Evolutionary conservation across 208 protist genomes (phyloP).

Genomic region (Borovskyia barvae): DNA sequence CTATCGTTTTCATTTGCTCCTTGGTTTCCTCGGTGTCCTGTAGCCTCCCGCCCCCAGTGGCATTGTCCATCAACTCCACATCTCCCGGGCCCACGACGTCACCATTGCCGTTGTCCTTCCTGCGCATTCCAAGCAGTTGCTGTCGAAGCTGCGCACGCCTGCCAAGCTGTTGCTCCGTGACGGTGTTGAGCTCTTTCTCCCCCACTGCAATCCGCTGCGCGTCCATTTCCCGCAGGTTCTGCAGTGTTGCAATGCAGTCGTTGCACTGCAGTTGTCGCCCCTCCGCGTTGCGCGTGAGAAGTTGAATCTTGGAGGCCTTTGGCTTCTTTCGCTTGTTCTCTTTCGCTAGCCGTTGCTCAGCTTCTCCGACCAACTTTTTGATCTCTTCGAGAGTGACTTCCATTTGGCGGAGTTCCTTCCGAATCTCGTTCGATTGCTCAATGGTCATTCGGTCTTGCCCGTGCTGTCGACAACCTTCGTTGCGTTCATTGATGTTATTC

Average conservation of each 20-base stretch:
- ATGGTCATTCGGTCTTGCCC: constrained; percentile 62
- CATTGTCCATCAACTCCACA: constrained; percentile 42
- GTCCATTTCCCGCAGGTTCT: constrained; percentile 56
- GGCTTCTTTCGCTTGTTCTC: constrained; percentile 57
- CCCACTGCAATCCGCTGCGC: constrained; percentile 27
- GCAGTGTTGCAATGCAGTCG: constrained; percentile 44
- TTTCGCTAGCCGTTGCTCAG: constrained; percentile 36
- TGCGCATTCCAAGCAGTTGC: constrained; percentile 47
- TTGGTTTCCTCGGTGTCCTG: constrained; percentile 59
- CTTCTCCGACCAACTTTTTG: constrained; percentile 38
- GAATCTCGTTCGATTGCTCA: constrained; percentile 61
- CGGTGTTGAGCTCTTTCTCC: constrained; percentile 33
- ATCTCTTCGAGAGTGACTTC: constrained; percentile 54
- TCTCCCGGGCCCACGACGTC: constrained; percentile 19
- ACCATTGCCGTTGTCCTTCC: constrained; percentile 11
- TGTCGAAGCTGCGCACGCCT: constrained; percentile 53
- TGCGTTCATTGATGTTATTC: constrained; percentile 62
- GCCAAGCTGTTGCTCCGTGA: constrained; percentile 42
- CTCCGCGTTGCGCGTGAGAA: constrained; percentile 42
- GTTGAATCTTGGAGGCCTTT: constrained; percentile 34
- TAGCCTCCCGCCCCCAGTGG: constrained; percentile 58
- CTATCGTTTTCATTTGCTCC: constrained; percentile 63
- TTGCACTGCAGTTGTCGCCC: constrained; percentile 38
- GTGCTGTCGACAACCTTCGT: constrained; percentile 42
- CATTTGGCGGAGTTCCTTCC: constrained; percentile 59